Base-by-base conservation (phyloP, 108 stramenopile species). In the Nitzschia putrida region DNA sequence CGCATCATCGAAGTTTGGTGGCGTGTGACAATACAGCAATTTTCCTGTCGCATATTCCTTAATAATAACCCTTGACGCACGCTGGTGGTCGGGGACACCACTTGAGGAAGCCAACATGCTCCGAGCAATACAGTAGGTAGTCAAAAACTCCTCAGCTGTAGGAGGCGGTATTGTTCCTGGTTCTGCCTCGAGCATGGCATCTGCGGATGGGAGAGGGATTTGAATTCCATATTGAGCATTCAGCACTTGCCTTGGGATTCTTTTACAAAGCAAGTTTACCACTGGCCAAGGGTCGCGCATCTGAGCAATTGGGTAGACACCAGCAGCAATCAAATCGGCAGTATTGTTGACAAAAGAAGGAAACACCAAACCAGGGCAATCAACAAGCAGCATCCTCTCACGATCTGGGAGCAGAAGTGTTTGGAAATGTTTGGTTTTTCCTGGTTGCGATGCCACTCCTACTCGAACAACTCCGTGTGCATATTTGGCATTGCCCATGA, bases 391-490 rank as follows among this genome's bases (percentile, higher is more conserved):
- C 68, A 97, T 90, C 40, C 90, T 80, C 34, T 84, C 64, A 20
- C 81, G 73, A 73, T 87, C 90, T n/a, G 91, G 90, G 14, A 98
- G 63, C 20, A 91, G 74, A 16, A 98, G 84, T 21, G 99, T 99
- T 82, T 99, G 99, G 68, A 99, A 99, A 84, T 99, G 99, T 77
- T 98, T 98, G 0, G 99, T 99, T 79, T 99, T 99, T 37, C 99
- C 99, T 26, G 99, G 99, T 66, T 97, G 97, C 24, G 93, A 83
- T 12, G 97, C 96, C 21, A 99, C 99, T 14, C 86, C 97, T 10
- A 98, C 99, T 2, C 99, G 92, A 9, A 83, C 89, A 18, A 84
- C 88, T 13, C 92, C 91, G 71, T 99, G 98, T 22, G 79, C 79
- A 59, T 83, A 74, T 60, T 93, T 88, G 24, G 95, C 88, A 69